These are phyloP conservation scores for Polyporus arcularius DNA, from an alignment of 768 basidiomycete genomes.

Conservation along the genomic window DNA sequence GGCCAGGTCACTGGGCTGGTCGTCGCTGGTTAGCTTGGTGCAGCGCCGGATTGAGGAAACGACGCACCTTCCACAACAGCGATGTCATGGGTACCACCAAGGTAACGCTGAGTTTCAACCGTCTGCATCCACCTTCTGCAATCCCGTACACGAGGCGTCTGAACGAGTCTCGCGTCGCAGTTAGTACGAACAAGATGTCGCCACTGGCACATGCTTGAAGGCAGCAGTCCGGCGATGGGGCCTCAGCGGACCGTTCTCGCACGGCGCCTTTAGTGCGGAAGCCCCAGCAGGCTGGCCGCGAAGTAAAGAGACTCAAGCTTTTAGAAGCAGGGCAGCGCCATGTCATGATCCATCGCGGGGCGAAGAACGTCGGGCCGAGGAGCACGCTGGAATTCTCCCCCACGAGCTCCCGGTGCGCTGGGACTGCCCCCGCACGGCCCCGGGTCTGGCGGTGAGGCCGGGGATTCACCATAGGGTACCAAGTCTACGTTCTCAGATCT, in stretches of 20 bases:
- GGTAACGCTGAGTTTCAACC: not conserved
- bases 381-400: constrained; percentile 10
- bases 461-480: constrained; percentile 1
- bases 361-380: constrained; percentile 14
- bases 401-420: not conserved
- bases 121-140: no score
- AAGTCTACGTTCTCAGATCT: not conserved
- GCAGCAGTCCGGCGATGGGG: constrained; percentile 5
- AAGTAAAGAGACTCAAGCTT: not conserved
- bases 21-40: not conserved
- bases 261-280: not conserved
- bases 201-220: not conserved
- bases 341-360: not conserved
- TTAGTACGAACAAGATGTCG: not conserved
- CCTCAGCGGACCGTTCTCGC: constrained; percentile 14
- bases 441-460: constrained; percentile 3
- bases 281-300: not conserved
- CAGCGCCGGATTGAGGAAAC: not conserved
- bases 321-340: not conserved
- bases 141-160: not conserved
- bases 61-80: not conserved
- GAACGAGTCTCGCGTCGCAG: not conserved
- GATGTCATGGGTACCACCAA: not conserved
- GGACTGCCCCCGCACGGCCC: not conserved
- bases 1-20: not conserved